These are phyloP conservation scores for Bruguiera gymnorhiza DNA, from an alignment of 345 rosid genomes.

Conservation along the genomic window DNA sequence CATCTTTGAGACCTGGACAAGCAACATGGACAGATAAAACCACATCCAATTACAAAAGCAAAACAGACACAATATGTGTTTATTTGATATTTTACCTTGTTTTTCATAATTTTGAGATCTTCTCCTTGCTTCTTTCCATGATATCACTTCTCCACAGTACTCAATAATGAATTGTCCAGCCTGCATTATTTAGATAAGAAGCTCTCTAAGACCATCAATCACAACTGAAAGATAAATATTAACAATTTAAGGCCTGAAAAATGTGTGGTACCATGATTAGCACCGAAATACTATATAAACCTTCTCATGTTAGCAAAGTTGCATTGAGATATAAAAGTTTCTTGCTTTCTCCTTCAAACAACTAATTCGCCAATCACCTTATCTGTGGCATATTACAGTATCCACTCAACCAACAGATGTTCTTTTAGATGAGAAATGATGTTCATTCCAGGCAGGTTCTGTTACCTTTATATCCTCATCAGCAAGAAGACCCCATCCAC, in stretches of 20 bases:
- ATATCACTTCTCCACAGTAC: constrained; percentile 98
- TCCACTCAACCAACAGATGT: background rate
- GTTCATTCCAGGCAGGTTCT: background rate
- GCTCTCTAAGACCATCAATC: background rate
- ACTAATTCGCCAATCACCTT: background rate
- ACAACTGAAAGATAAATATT: background rate
- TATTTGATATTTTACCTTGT: constrained; percentile 44
- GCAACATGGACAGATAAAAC: constrained; percentile 14
- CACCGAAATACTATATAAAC: background rate
- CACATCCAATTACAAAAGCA: background rate
- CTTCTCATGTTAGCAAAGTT: background rate
- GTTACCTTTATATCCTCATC: constrained; percentile 75
- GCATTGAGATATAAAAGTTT: background rate
- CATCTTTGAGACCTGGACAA: constrained; percentile 80
- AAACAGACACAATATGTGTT: background rate
- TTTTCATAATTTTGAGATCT: constrained; percentile 77
- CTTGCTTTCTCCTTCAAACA: background rate
- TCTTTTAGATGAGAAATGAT: background rate
- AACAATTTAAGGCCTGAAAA: background rate
- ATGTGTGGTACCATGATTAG: background rate
- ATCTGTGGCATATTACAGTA: background rate
- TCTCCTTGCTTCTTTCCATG: constrained; percentile 88
- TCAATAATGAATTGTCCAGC: constrained; percentile 84
- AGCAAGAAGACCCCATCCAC: constrained; percentile 93
- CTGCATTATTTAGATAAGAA: constrained; percentile 37